Evolutionary conservation across 768 basidiomycete genomes (phyloP).

Genomic region (Termitomyces sp.): DNA sequence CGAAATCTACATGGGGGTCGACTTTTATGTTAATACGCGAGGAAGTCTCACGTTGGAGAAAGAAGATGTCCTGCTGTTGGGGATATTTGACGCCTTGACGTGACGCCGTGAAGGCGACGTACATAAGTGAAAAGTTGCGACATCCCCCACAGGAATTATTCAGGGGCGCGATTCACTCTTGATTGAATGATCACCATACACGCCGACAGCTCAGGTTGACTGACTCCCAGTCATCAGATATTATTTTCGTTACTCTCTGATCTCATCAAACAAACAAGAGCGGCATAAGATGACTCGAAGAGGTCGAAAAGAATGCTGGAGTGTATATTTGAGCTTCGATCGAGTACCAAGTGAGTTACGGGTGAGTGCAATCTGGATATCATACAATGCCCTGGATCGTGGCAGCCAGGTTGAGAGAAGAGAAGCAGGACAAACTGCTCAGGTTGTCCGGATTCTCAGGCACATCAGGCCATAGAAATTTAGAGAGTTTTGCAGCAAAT

Average conservation of each 20-base stretch:
- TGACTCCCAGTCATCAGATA: background rate
- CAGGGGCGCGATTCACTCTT: constrained; percentile 13
- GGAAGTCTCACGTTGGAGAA: constrained; percentile 13
- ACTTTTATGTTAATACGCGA: constrained; percentile 11
- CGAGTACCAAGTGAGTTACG: too few species aligned
- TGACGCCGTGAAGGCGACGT: constrained; percentile 18
- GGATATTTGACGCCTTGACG: constrained; percentile 16
- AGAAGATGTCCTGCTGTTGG: constrained; percentile 13
- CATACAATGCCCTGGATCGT: background rate
- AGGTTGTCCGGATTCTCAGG: constrained; percentile 12
- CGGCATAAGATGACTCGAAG: constrained; percentile 2
- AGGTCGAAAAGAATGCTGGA: constrained; percentile 3
- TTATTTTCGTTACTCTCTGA: background rate
- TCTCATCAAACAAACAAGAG: constrained; percentile 16
- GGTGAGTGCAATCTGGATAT: background rate
- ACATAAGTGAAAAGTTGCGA: constrained; percentile 12
- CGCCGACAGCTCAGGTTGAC: background rate
- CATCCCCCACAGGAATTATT: constrained; percentile 20
- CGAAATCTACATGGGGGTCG: background rate
- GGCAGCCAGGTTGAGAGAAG: constrained; percentile 5
- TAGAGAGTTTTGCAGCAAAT: constrained; percentile 1
- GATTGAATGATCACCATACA: constrained; percentile 1
- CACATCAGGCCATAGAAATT: constrained; percentile 8
- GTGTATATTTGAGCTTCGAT: constrained; percentile 3
- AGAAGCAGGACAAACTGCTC: constrained; percentile 10